Base-by-base conservation (phyloP, 2,329 filamentous ascomycete species). In the Septoria linicola region DNA sequence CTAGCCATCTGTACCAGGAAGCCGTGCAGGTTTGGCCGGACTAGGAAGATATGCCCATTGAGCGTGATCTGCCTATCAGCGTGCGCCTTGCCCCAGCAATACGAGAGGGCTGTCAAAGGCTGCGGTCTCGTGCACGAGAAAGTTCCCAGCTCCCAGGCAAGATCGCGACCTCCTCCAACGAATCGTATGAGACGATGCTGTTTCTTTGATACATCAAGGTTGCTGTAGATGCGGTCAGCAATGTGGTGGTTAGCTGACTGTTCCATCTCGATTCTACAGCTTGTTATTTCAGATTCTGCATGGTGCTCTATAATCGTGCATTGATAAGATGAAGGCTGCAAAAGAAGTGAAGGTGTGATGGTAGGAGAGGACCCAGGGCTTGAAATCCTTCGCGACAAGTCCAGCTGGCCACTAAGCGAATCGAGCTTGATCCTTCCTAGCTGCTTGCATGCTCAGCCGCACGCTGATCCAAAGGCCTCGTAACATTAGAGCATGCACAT, bases 81-180 rank as follows among this genome's bases (percentile, higher is more conserved):
- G 16, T 41, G 17, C 8, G 40, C 31, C 2, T 8, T 23, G 16
- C 36, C 45, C 50, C 50, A 56, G 44, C 44, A 46, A 23, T 56
- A 56, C 14, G 54, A 56, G 14, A 56, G 34, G 31, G 54, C 51
- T n/a, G 34, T 49, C n/a, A 42, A 34, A 8, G 30, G 21, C 19
- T 35, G 40, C 3, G 17, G 30, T n/a, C 70, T 34, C 8, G 39
- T 32, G 23, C 44, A 23, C 14, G 41, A 45, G 16, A 45, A 51
- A 1, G 25, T 51, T 21, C 41, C 32, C 8, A 41, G 41, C 35
- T 45, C 48, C 48, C 48, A 45, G n/a, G 48, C 48, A 13, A 51
- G 48, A 16, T 44, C 41, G 13, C 41, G 25, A 37, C 21, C 16
- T 3, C 41, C 41, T 11, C 41, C 48, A 25, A 45, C 25, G 17